Percentiles rank a stretch among this genome's conserved stretches.
Evolutionary conservation across 1,284 basidiomycete species (phyloP).

Genomic region (Ustilago crameri): DNA sequence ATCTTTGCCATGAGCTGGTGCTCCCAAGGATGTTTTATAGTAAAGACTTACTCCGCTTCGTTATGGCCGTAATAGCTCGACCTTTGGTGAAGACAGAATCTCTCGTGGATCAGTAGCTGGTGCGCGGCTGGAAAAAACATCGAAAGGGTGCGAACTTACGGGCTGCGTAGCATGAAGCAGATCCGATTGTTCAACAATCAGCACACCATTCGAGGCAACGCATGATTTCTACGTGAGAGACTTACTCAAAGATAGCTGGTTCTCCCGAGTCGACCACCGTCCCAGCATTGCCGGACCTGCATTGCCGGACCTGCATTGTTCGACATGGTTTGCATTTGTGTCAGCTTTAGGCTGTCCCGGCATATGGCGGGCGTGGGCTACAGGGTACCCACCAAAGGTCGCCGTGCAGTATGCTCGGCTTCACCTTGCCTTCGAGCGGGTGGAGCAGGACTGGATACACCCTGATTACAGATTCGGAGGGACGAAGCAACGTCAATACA

Average conservation of each 20-base stretch:
- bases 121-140: too few species aligned
- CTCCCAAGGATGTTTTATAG: too few species aligned
- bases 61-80: constrained; percentile 51
- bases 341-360: not conserved
- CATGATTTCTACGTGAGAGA: not conserved
- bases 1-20: too few species aligned
- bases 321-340: too few species aligned
- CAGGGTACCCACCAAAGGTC: constrained; percentile 32
- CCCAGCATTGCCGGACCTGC: constrained; percentile 45
- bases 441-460: constrained; percentile 35
- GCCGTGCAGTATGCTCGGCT: constrained; percentile 40
- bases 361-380: not conserved
- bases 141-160: constrained; percentile 10
- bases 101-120: not conserved
- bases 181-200: not conserved
- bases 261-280: constrained; percentile 23
- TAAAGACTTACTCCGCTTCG: constrained; percentile 39
- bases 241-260: constrained; percentile 44
- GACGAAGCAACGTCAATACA: not conserved
- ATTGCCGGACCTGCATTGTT: not conserved
- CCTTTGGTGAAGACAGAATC: constrained; percentile 1
- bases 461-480: not conserved
- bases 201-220: too few species aligned
- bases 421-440: constrained; percentile 41
- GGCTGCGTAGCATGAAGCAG: constrained; percentile 1